Evolutionary conservation across 495 filamentous ascomycete species (phyloP).

Genomic region (Podospora didyma): DNA sequence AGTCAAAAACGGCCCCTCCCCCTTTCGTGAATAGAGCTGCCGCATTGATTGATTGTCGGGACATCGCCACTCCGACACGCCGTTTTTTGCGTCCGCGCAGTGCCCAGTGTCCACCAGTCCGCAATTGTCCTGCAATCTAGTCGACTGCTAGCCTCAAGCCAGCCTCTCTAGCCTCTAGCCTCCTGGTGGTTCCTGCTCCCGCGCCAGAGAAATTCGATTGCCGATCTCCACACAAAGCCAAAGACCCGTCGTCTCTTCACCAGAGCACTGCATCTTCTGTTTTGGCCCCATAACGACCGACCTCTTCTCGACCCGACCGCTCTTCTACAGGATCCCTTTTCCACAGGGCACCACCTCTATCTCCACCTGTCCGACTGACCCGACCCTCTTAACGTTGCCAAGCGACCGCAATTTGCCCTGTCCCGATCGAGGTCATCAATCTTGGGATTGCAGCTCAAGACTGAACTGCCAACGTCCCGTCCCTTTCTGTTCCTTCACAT

Average conservation of each 20-base stretch:
- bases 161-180: background rate
- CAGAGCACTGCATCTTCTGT: constrained; percentile 5
- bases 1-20: constrained; percentile 1
- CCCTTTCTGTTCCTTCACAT: background rate
- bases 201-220: background rate
- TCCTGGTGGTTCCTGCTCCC: background rate
- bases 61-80: constrained; percentile 5
- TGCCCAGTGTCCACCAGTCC: background rate
- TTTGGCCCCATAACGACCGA: constrained; percentile 7
- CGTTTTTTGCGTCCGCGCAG: background rate
- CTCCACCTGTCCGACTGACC: background rate
- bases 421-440: background rate
- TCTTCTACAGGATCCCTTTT: background rate
- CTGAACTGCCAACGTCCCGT: background rate
- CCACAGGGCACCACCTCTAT: background rate
- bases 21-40: background rate
- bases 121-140: background rate
- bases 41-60: constrained; percentile 5
- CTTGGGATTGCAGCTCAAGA: background rate
- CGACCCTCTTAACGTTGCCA: background rate
- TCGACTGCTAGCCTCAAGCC: background rate
- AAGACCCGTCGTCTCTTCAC: background rate
- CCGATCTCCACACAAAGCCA: background rate
- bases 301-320: background rate
- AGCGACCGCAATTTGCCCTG: background rate